Conservation (phyloP, 345 rosid species). For the Draba incana region DNA sequence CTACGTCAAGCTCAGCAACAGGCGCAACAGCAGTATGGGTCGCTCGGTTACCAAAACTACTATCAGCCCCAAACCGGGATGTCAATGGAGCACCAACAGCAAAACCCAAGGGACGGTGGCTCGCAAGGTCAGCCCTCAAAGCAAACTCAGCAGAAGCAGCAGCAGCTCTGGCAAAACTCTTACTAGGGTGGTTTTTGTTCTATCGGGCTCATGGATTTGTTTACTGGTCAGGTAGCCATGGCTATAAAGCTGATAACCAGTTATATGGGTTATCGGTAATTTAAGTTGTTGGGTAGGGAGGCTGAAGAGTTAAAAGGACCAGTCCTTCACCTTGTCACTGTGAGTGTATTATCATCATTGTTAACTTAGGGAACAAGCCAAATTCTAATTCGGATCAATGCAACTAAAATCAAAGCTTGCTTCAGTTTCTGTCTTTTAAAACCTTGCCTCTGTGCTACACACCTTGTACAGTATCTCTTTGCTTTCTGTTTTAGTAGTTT, state of each 20-base stretch:
- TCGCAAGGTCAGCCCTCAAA: conserved; percentile 65
- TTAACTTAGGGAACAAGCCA: conserved; percentile 29
- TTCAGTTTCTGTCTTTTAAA: conserved; percentile 7
- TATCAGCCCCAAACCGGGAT: conserved; percentile 80
- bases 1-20: conserved; percentile 78
- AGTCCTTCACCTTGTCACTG: conserved; percentile 3
- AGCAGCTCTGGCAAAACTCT: conserved; percentile 79
- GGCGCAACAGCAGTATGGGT: conserved; percentile 67
- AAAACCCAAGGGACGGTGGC: conserved; percentile 65
- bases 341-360: conserved; percentile 30
- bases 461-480: conserved; percentile 21
- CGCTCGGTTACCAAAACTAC: conserved; percentile 76
- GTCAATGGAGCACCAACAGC: conserved; percentile 84
- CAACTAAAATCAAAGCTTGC: conserved; percentile 10
- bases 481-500: neutral
- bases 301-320: neutral
- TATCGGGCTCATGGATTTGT: neutral
- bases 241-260: conserved; percentile 22
- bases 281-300: conserved; percentile 18
- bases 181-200: conserved; percentile 48
- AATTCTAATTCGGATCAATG: conserved; percentile 19
- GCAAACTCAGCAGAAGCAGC: conserved; percentile 61
- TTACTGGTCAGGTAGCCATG: conserved; percentile 12
- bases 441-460: conserved; percentile 6
- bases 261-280: conserved; percentile 14